These are phyloP conservation scores for Salvia hispanica DNA, from an alignment of 257 asterid species.

Conservation along the genomic window DNA sequence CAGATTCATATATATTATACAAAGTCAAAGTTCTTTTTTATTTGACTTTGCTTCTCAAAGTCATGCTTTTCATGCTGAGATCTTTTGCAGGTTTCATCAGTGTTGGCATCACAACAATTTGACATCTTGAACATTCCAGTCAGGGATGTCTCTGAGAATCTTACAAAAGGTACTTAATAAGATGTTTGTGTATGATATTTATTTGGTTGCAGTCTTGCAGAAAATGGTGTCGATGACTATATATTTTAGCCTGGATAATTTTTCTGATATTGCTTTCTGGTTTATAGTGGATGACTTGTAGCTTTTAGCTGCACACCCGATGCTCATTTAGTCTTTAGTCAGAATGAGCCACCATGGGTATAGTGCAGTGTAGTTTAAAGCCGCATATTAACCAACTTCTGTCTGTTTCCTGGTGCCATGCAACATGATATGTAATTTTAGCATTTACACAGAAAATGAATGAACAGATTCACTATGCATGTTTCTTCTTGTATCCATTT, in stretches of 20 bases:
- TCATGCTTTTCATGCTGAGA: not conserved
- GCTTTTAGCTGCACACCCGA: not conserved
- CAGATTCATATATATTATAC: conserved; percentile 1
- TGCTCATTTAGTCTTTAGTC: not conserved
- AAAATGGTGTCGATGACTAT: not conserved
- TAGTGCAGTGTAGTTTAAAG: too few relatives aligned
- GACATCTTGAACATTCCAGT: conserved; percentile 68
- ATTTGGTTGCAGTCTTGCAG: not conserved
- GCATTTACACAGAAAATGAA: not conserved
- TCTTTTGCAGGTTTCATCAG: conserved; percentile 58
- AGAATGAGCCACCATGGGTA: not conserved
- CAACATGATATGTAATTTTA: not conserved
- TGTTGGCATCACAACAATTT: conserved; percentile 60
- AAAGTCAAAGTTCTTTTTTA: conserved; percentile 17
- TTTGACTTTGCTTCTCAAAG: conserved; percentile 1
- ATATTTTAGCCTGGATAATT: conserved; percentile 3
- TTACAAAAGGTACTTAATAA: conserved; percentile 57
- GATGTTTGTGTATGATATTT: not conserved
- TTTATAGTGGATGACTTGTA: not conserved
- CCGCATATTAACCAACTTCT: too few relatives aligned
- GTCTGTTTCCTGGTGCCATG: not conserved
- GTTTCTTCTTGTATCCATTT: too few relatives aligned
- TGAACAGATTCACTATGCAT: not conserved
- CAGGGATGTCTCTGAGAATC: conserved; percentile 46
- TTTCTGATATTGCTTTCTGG: conserved; percentile 4